phyloP scores from a whole-genome alignment of 306 rosid species.

The Adenanthera pavonina region DNA sequence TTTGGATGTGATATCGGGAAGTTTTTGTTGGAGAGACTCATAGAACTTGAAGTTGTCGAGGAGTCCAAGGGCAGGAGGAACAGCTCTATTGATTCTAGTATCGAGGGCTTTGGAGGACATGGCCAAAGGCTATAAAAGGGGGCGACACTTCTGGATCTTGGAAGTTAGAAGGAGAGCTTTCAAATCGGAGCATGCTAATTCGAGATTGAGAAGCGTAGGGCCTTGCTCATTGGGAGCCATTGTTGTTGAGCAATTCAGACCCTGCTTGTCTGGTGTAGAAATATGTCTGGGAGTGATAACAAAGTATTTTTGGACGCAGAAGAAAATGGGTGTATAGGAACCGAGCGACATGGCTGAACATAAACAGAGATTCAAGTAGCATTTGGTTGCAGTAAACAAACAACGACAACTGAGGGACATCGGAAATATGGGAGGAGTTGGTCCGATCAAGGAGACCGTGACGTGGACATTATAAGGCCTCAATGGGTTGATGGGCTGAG shows the following conservation, averaged over 20 bases:
- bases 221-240: conserved; percentile 51
- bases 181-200: conserved; percentile 63
- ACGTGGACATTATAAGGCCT: not conserved
- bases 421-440: conserved; percentile 19
- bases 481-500: conserved; percentile 1
- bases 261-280: not conserved
- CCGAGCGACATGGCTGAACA: conserved; percentile 45
- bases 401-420: conserved; percentile 37
- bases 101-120: conserved; percentile 88
- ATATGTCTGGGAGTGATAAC: conserved; percentile 6
- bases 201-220: conserved; percentile 45
- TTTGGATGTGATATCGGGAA: conserved; percentile 48
- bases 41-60: conserved; percentile 59
- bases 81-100: conserved; percentile 66
- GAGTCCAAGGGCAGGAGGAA: conserved; percentile 75
- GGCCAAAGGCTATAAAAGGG: conserved; percentile 70
- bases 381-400: conserved; percentile 28
- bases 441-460: conserved; percentile 24
- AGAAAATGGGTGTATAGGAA: conserved; percentile 42
- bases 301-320: conserved; percentile 38
- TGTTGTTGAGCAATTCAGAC: conserved; percentile 10
- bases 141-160: conserved; percentile 55
- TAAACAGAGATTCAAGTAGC: conserved; percentile 68
- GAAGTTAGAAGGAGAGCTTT: conserved; percentile 56
- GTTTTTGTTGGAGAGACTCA: conserved; percentile 61